A percentile compares a stretch with the other conserved stretches of the same genome.
phyloP scores from a whole-genome alignment of 495 filamentous ascomycete species.

The Trypethelium eluteriae region DNA sequence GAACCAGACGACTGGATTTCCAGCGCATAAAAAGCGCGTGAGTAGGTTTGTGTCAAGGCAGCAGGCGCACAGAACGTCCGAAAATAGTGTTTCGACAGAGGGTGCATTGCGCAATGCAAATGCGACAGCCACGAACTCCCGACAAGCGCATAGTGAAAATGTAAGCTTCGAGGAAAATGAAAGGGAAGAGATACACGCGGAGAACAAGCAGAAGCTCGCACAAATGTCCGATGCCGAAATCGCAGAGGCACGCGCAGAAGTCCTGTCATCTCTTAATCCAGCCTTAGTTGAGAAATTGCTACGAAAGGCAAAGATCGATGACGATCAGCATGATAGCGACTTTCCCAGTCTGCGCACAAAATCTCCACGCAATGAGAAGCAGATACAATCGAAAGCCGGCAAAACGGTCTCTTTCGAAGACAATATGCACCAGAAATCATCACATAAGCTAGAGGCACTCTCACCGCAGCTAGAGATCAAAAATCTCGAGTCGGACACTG shows the following conservation, averaged over 20 bases:
- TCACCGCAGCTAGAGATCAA: background rate
- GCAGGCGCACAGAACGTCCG: slow-evolving; percentile 9
- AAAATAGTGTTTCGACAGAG: background rate
- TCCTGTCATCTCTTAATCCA: slow-evolving; percentile 61
- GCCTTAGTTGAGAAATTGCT: slow-evolving; percentile 68
- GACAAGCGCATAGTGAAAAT: background rate
- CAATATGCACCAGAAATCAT: background rate
- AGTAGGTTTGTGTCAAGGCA: slow-evolving; percentile 53
- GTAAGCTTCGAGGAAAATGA: slow-evolving; percentile 44
- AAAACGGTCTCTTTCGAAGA: slow-evolving; percentile 30
- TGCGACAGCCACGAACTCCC: background rate
- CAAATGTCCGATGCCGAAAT: slow-evolving; percentile 80
- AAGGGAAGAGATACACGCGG: slow-evolving; percentile 62
- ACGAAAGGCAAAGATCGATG: slow-evolving; percentile 69
- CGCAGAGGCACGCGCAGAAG: slow-evolving; percentile 62
- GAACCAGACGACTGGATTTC: slow-evolving; percentile 64
- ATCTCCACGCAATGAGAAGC: slow-evolving; percentile 12
- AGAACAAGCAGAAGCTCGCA: slow-evolving; percentile 67
- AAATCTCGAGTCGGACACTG: background rate
- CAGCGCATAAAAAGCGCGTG: slow-evolving; percentile 69
- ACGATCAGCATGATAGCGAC: slow-evolving; percentile 38
- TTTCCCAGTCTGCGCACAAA: background rate
- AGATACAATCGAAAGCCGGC: background rate
- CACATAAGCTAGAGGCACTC: background rate
- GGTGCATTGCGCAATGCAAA: background rate